phyloP scores from a whole-genome alignment of 2,329 filamentous ascomycete genomes.

The Lasiodiplodia theobromae region DNA sequence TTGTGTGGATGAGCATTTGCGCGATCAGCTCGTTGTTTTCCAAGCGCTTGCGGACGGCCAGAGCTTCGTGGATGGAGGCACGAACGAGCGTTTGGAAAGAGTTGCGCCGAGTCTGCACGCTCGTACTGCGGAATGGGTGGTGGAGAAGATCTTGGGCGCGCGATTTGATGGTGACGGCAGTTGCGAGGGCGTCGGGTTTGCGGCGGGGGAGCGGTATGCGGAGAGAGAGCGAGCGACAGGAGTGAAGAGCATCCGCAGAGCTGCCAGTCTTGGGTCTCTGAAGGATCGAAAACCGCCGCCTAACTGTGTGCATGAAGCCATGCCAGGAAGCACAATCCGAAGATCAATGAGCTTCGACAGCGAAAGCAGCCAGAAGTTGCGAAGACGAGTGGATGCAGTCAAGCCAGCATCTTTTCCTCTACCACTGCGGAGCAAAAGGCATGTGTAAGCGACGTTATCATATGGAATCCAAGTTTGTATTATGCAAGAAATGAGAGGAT shows the following conservation, averaged over 20 bases:
- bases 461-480: too few species aligned
- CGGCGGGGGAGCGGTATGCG: constrained; percentile 31
- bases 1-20: constrained; percentile 62
- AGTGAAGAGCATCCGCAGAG: background rate
- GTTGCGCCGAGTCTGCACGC: constrained; percentile 53
- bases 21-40: constrained; percentile 67
- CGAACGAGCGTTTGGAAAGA: constrained; percentile 35
- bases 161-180: constrained; percentile 46
- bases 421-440: background rate
- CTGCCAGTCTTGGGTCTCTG: constrained; percentile 4
- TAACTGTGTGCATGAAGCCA: background rate
- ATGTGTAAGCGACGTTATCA: background rate
- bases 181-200: constrained; percentile 48
- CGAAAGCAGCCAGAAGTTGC: background rate
- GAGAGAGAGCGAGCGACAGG: constrained; percentile 5
- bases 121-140: constrained; percentile 56
- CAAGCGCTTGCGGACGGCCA: constrained; percentile 60
- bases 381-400: background rate
- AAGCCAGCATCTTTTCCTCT: background rate
- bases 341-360: background rate
- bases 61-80: constrained; percentile 45
- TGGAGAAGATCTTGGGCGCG: constrained; percentile 46
- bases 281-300: background rate
- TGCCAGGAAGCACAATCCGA: background rate
- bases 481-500: background rate